Evolutionary conservation across 108 stramenopile species (phyloP).

Genomic region (Fragilariopsis cylindrus): DNA sequence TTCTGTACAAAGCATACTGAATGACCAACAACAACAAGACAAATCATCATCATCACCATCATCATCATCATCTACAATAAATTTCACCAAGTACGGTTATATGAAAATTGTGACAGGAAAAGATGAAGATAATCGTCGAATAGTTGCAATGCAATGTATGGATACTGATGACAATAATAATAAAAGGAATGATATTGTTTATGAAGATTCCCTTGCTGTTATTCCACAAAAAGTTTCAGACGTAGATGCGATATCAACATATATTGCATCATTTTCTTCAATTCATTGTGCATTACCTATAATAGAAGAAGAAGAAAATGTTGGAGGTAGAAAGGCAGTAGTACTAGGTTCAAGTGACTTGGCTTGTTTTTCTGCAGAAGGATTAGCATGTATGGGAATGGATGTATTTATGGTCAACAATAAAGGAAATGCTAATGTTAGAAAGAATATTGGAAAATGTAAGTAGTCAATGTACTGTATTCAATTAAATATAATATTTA

Average conservation of each 20-base stretch:
- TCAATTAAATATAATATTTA: not conserved
- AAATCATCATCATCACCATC: not conserved
- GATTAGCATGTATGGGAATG: constrained; percentile 64
- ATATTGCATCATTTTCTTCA: constrained; percentile 48
- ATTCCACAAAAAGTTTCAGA: constrained; percentile 56
- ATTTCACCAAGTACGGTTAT: constrained; percentile 28
- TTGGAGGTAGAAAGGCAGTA: constrained; percentile 72
- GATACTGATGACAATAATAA: constrained; percentile 2
- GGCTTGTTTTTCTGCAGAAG: constrained; percentile 69
- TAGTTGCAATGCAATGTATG: constrained; percentile 38
- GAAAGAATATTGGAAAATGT: constrained; percentile 27
- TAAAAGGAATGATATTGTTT: constrained; percentile 16
- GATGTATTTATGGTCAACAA: constrained; percentile 59
- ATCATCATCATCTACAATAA: not conserved
- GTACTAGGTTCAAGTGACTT: constrained; percentile 73
- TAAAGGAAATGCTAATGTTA: constrained; percentile 38
- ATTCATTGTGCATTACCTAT: constrained; percentile 60
- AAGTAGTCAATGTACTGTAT: not conserved
- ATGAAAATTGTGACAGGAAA: constrained; percentile 42
- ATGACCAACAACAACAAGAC: not conserved
- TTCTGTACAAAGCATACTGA: constrained; percentile 29
- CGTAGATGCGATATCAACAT: constrained; percentile 61
- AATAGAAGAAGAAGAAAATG: constrained; percentile 26
- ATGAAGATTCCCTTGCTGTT: constrained; percentile 54
- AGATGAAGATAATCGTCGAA: constrained; percentile 26